Evolutionary conservation across 75 land plant species (phyloP), one percentile per base, ranked within the genome.

Genomic region (Picea glauca): DNA sequence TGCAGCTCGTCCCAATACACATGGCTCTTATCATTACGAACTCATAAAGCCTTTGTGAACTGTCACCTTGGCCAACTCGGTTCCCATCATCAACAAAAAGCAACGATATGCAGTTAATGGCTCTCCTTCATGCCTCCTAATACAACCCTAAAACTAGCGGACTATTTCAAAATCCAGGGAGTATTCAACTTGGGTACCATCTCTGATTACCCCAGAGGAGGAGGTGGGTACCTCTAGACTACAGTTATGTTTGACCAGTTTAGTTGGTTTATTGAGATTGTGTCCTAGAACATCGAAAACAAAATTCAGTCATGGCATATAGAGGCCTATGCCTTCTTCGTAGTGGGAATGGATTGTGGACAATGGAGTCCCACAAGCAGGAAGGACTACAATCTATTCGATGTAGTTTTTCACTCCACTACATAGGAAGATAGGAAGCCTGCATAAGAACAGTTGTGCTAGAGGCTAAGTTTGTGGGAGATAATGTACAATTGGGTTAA

Each of bases 1-100:
- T 67, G 95, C 93, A 75, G 93, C 93, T 32, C 77, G 95, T 56
- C 93, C 91, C 15, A 93, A 93, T 75, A 93, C 95, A 58, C 95
- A 93, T 43, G 95, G 95, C 13, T 91, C 95, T 3, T 93, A 87
- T 80, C 88, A 91, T 75, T 93, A 93, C 70, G 91, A 93, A 0
- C 66, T 67, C 31, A 87, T 93, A 77, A 91, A 91, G 43, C 57
- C 83, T 14, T 62, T 85, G 11, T 81, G 85, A 65, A 91, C 93
- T 0, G 82, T 88, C 83, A 68, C 76, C 65, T 74, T 91, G 4
- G 87, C 67, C 18, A 85, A 74, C 77, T 82, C 86, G 14, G 89
- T 88, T 1, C 80, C 65, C 11, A 63, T 63, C 40, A 79, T 91
- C 26, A 81, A 84, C 70, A 79, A 88, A 57, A 93, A 87, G 83